Base-by-base conservation (phyloP, 2,329 filamentous ascomycete species). In the Cladosporium sp. region DNA sequence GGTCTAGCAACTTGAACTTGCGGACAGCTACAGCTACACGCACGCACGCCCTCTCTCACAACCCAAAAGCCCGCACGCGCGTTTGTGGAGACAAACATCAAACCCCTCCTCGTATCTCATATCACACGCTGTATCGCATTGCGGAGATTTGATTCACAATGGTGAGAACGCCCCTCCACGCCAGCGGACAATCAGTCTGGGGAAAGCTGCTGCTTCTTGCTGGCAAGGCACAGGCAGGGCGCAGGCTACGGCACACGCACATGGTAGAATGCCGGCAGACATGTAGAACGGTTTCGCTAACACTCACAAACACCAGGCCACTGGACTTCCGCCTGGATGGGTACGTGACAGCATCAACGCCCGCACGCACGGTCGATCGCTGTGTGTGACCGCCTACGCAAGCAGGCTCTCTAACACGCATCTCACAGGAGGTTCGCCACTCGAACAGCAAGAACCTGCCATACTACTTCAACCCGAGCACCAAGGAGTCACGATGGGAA, bases 361-460 rank as follows among this genome's bases (percentile, higher is more conserved):
- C 54, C 63, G 58, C 54, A 53, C 39, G n/a, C 21, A 53, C 39
- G n/a, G 23, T 46, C 34, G 48, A 58, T 36, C 51, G 32, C 61
- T 43, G 30, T 43, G 39, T 57, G 43, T 51, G 28, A 65, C 61
- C 39, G 43, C 23, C 63, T 53, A 53, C 51, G 26, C 56, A 59
- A 39, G 18, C 39, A 46, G 39, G 39, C 39, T 36, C 18, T 63
- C 65, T 66, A 54, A 66, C 59, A 10, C 34, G 25, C 39, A 39
- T 57, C 53, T 48, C 64, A 30, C 57, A 67, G 66, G 95, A 98
- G 82, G 92, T 99, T 76, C 92, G 95, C 78, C 92, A 96, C 82
- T 97, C 92, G 79, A 96, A 97, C 84, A 96, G 92, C 80, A 98
- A 97, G 84, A 96, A 96, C 81, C 90, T 98, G 39, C 95, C 95